Evolutionary conservation across 441 rosid genomes (phyloP).

Genomic region (Erodium trifolium): DNA sequence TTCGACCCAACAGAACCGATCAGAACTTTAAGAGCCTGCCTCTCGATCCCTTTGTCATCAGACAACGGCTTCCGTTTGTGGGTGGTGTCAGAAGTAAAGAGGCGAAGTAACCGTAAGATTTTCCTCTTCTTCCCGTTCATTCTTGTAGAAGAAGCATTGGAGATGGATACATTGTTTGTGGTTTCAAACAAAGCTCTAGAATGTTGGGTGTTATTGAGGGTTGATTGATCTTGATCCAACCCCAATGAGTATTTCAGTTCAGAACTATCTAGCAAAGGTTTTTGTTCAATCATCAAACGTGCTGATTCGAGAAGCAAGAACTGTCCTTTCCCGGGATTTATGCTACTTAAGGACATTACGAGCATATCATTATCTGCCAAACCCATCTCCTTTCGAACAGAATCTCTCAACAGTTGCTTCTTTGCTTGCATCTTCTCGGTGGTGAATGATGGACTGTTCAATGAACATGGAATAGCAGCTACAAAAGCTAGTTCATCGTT

Average conservation of each 20-base stretch:
- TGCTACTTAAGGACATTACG: conserved; percentile 84
- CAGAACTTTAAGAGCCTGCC: conserved; percentile 57
- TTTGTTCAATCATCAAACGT: conserved; percentile 34
- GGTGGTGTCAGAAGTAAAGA: conserved; percentile 16
- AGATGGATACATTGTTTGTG: conserved; percentile 18
- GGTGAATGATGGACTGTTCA: conserved; percentile 54
- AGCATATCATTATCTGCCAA: conserved; percentile 68
- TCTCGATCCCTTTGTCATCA: conserved; percentile 24
- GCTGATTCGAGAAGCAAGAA: conserved; percentile 77
- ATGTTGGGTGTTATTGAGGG: conserved; percentile 43
- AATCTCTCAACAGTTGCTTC: conserved; percentile 46
- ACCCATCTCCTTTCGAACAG: conserved; percentile 72
- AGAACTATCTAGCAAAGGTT: conserved; percentile 24
- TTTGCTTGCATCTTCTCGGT: conserved; percentile 58
- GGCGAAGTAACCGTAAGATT: conserved; percentile 20
- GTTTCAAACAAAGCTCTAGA: conserved; percentile 55
- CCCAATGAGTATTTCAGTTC: conserved; percentile 31
- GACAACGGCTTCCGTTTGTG: conserved; percentile 15
- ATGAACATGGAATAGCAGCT: conserved; percentile 66
- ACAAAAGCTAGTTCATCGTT: conserved; percentile 89
- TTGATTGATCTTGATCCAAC: conserved; percentile 23
- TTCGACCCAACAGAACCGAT: conserved; percentile 96
- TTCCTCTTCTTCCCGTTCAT: conserved; percentile 24
- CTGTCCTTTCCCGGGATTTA: conserved; percentile 88
- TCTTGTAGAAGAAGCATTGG: conserved; percentile 13